Base-by-base conservation (phyloP, 2,329 filamentous ascomycete genomes). In the Laburnicola sp. region DNA sequence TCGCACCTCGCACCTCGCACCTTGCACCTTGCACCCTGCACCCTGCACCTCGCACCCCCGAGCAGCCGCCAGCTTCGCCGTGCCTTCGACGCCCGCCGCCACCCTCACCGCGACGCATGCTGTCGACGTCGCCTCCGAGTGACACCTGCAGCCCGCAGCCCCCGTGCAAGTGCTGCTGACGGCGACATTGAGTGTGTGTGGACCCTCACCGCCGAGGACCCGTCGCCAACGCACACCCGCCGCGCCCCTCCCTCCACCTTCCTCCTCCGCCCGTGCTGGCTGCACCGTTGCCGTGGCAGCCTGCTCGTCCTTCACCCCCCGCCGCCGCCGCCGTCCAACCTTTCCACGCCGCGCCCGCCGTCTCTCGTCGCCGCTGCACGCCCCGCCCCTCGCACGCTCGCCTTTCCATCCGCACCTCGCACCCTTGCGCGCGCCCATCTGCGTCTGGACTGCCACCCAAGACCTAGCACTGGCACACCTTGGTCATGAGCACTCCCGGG, bases 401-500 rank as follows among this genome's bases (percentile, higher is more conserved):
- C n/a, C 25, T 50, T 44, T 52, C 51, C 51, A 49, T 46, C 46
- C 48, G 31, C 52, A 37, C 39, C 57, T 39, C 50, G 22, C 44
- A 23, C 31, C 38, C 45, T 45, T 23, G n/a, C 50, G 22, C 37
- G 23, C 23, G 23, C 40, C 7, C 35, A 16, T n/a, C 40, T 16
- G 35, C 32, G 45, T 40, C 47, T 43, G 35, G 39, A 39, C 34
- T 36, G 39, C n/a, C 45, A 38, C 50, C 5, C 32, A 16, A 28
- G 50, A 35, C 41, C 42, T 54, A 56, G 56, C 56, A 49, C 64
- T 68, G 66, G 64, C 61, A 60, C 58, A 59, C 48, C 36, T 54
- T 36, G 46, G 57, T 53, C 59, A 71, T 71, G 66, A 65, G 61
- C 62, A 64, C 63, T 64, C 68, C 67, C 58, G 63, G 63, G 60